These are phyloP conservation scores for Aspergillus bridgeri DNA, from an alignment of 495 filamentous ascomycete species.

Conservation along the genomic window DNA sequence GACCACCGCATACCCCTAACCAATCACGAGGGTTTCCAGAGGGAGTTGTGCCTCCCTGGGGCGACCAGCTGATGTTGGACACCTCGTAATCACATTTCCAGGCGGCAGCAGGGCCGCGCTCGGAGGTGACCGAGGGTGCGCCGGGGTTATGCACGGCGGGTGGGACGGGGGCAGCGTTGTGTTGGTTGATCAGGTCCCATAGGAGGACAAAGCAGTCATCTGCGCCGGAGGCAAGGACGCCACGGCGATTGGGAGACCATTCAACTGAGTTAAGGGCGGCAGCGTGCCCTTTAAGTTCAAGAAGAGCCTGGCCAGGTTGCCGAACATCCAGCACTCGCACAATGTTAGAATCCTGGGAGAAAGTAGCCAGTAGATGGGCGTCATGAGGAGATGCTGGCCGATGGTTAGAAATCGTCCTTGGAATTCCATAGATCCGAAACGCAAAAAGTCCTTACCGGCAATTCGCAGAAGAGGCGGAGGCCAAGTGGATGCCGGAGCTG, in stretches of 20 bases:
- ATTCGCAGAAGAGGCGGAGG: constrained; percentile 83
- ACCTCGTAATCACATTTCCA: constrained; percentile 98
- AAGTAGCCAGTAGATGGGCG: constrained; percentile 91
- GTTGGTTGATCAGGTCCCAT: constrained; percentile 85
- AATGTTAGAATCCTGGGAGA: constrained; percentile 87
- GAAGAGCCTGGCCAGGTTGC: constrained; percentile 90
- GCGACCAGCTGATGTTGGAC: constrained; percentile 91
- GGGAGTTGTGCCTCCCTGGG: constrained; percentile 63
- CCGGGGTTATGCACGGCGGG: constrained; percentile 31
- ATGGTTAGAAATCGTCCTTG: background rate
- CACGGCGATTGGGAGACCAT: constrained; percentile 86
- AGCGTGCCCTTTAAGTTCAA: constrained; percentile 90
- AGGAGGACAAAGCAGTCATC: constrained; percentile 88
- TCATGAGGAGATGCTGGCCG: constrained; percentile 83
- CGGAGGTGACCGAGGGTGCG: constrained; percentile 35
- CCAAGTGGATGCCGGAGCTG: constrained; percentile 67
- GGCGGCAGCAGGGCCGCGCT: constrained; percentile 68
- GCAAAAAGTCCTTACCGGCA: constrained; percentile 49
- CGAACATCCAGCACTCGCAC: constrained; percentile 96
- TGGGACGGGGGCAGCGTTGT: constrained; percentile 49
- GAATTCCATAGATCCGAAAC: constrained; percentile 6
- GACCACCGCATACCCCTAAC: constrained; percentile 88
- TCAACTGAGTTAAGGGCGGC: constrained; percentile 87
- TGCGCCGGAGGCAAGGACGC: constrained; percentile 84
- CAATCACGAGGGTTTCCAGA: constrained; percentile 77